Evolutionary conservation across 1,139 yeast species (phyloP), one percentile per base, ranked within the genome.

Genomic region (Nakaseomyces kungkrabaensis): DNA sequence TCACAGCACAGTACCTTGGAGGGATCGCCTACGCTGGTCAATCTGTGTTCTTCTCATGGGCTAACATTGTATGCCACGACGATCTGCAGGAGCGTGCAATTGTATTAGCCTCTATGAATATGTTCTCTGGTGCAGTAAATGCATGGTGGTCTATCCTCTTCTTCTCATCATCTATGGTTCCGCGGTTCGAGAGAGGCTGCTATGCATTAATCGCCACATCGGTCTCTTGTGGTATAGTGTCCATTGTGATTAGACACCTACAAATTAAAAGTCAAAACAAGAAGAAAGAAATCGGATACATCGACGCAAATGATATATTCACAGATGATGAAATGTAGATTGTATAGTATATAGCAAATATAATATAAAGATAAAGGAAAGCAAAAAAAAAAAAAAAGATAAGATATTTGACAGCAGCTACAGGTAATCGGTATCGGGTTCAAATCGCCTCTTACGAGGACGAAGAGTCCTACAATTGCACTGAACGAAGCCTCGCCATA

Each of bases 111-210:
- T 77, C 81, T 0, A 79, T 79, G 83, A 79, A 79, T 61, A 78
- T 78, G 81, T 77, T 78, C 56, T 74, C 79, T 43, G 77, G 78
- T 58, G 81, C 81, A 1, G 78, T 78, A 11, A 78, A 78, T 60
- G 82, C 82, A 1, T 79, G 83, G 83, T 78, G 82, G 82, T 73
- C 79, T 1, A 58, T 79, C 25, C 50, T 79, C 3, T 77, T 79
- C 58, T 79, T 69, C 56, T 66, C 72, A 22, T 81, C 81, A 1
- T 66, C 72, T 6, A 71, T 73, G 43, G 81, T 72, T 1, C 83
- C 83, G 0, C 66, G 67, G 48, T 78, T 75, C 55, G 68, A 65
- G 48, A 73, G 70, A 45, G 84, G 83, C 27, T 72, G 79, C 52
- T 77, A 73, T 57, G 82, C 84, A 1, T 73, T 79, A 73, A 59